Base-by-base conservation (phyloP, 192 early-diverging fungal species). In the Podila minutissima region DNA sequence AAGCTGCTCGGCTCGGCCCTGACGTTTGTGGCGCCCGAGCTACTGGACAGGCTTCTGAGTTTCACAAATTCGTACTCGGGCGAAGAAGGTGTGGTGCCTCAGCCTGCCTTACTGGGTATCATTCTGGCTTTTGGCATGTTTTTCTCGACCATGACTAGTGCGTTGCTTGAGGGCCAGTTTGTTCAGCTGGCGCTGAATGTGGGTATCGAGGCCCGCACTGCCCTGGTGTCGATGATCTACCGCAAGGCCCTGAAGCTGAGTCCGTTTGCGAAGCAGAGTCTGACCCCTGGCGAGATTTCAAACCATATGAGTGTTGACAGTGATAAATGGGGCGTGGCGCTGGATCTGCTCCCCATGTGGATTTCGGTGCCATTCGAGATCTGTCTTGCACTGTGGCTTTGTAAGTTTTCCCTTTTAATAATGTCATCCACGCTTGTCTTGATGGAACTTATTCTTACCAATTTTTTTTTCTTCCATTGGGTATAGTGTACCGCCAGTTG, bases 211-310 rank as follows among this genome's bases (percentile, higher is more conserved):
- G 74, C 88, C 24, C 91, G 91, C 71, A 86, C 92, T 0, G 92
- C 91, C 20, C 72, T 93, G 32, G 87, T 91, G 20, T 86, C 93
- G 1, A 89, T 92, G 37, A 90, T 97, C 38, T 97, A 95, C 74
- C 85, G 84, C 35, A 97, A 97, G 84, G 84, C 93, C 20, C 83
- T 97, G 50, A 53, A 83, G 5, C 89, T 97, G 29, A 94, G 93
- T 20, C 93, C 89, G 15, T 33, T 33, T 15, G 67, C 67, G 7
- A 28, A 58, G 17, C 67, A 69, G 17, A 69, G 37, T 1, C 33
- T 26, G 24, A 69, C 67, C 4, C 59, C 50, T 5, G 67, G 67
- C 15, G 67, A 69, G 28, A 69, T 69, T 19, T 59, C 33, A 17
- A 65, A 65, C 35, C 37, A 65, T 20, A 35, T 61, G 59, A 31